Evolutionary conservation across 2,329 filamentous ascomycete species (phyloP), one percentile per base, ranked within the genome.

Genomic region (Talaromyces sp.): DNA sequence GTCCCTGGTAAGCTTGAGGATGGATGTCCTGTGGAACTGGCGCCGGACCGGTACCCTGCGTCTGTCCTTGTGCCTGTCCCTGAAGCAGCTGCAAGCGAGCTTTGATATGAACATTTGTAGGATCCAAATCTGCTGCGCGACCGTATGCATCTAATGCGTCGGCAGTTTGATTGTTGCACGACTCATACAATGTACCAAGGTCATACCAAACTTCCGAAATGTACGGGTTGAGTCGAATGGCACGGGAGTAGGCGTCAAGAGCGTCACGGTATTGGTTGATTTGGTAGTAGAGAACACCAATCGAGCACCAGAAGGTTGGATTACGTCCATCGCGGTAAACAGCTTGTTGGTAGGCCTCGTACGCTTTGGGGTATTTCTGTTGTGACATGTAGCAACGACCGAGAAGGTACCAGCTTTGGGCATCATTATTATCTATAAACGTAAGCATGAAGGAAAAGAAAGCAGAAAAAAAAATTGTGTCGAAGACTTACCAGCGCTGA

Each of bases 121-220:
- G 94, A 75, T 99, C 95, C 69, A 99, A 87, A 77, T 99, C 95
- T 41, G 93, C 93, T 47, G 95, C 95, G 70, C 95, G 88, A 73
- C 94, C 91, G 77, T 98, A 99, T 6, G 95, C 95, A 78, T 99
- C 95, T 52, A 98, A 85, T 1, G 95, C 95, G 82, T 99, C 95
- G 61, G 89, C 92, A 66, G 96, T 97, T 80, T 99, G 95, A 80
- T 98, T 98, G 84, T 99, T 98, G 80, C 95, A 99, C 31, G 93
- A 97, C 78, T 99, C 95, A 74, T 99, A 99, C 83, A 99, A 75
- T 72, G 95, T 99, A 68, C 95, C 95, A 45, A 99, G 83, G 78
- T 99, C 95, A 78, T 98, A 99, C 95, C 95, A 99, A 61, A 99
- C 95, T 78, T 99, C 95, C 1, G 93, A 97, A 69, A 99, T 98